Base-by-base conservation (phyloP, 164 flowering plant genomes). In the Piper longum region DNA sequence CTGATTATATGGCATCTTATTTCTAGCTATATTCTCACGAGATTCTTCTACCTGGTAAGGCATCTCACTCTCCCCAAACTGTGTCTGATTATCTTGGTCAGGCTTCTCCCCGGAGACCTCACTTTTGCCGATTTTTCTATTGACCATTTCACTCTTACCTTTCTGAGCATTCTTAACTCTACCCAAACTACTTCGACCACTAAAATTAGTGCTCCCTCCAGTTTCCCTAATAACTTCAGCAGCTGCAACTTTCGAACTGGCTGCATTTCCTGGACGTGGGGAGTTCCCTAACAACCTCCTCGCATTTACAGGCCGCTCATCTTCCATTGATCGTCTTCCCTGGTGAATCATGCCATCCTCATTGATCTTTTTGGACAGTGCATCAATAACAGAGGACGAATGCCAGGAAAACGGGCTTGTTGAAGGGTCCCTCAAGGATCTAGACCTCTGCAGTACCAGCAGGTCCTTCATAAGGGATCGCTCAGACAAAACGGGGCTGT, bases 381-480 rank as follows among this genome's bases (percentile, higher is more conserved):
- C 11, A 65, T 83, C 89, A 61, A 72, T 59, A 41, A 80, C 72
- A 7, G 87, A 79, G 63, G 92, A 85, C 14, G 97, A 88, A 62
- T 87, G 84, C 92, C 88, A 87, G 7, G 91, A 78, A 12, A 86
- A 85, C 56, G 96, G 95, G 73, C 96, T 91, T 4, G 90, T 81
- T 12, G 97, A 88, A 68, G 97, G 97, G 72, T 95, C 99, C 73
- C 93, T 75, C 11, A 95, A 80, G 9, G 99, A 95, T 54, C 91
- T 78, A 2, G 99, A 91, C 63, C 90, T 81, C 76, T 87, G 97
- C 70, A 95, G 89, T 64, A 74, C 87, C 60, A 83, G 75, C 19
- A 95, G 95, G 71, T 87, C 99, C 81, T 89, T 82, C 82, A 85
- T 78, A 36, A 91, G 82, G 13, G 92, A 81, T 73, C 87, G 78